Conservation (phyloP, 805 yeast species). For the Saturnispora ahearnii region DNA sequence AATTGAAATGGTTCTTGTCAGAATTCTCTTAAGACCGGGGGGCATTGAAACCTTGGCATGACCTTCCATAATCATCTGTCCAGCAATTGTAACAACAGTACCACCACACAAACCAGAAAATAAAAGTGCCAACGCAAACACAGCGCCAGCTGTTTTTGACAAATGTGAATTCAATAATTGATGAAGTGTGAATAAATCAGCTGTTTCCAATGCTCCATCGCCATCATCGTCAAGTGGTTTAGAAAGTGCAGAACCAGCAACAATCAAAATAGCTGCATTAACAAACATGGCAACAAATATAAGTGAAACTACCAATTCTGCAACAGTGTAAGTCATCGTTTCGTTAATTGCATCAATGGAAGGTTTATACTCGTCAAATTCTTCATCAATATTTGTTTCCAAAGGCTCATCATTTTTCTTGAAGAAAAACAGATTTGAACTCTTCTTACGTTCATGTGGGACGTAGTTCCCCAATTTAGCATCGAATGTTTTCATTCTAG, state of each 20-base stretch:
- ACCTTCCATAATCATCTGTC: slow-evolving; percentile 91
- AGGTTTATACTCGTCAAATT: slow-evolving; percentile 43
- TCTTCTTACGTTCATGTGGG: slow-evolving; percentile 24
- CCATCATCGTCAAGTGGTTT: slow-evolving; percentile 32
- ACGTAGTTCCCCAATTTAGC: slow-evolving; percentile 51
- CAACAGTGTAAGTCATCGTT: slow-evolving; percentile 71
- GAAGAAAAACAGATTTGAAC: slow-evolving; percentile 11
- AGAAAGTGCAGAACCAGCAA: slow-evolving; percentile 79
- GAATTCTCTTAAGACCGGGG: slow-evolving; percentile 72
- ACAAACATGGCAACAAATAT: slow-evolving; percentile 89
- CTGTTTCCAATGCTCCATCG: slow-evolving; percentile 57
- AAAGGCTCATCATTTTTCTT: slow-evolving; percentile 22
- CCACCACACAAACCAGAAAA: slow-evolving; percentile 96
- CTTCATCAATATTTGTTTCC: slow-evolving; percentile 30
- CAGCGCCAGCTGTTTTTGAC: slow-evolving; percentile 79
- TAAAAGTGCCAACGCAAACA: slow-evolving; percentile 80
- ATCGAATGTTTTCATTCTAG: slow-evolving; percentile 75
- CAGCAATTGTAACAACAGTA: slow-evolving; percentile 86
- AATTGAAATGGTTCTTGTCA: slow-evolving; percentile 78
- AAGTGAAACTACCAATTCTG: slow-evolving; percentile 72
- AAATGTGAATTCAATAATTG: slow-evolving; percentile 58
- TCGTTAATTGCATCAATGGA: slow-evolving; percentile 72
- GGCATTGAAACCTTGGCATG: slow-evolving; percentile 70
- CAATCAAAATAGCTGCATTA: slow-evolving; percentile 80
- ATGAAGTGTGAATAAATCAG: slow-evolving; percentile 77